phyloP scores from a whole-genome alignment of 305 asterid genomes.

The Petunia hybrid region DNA sequence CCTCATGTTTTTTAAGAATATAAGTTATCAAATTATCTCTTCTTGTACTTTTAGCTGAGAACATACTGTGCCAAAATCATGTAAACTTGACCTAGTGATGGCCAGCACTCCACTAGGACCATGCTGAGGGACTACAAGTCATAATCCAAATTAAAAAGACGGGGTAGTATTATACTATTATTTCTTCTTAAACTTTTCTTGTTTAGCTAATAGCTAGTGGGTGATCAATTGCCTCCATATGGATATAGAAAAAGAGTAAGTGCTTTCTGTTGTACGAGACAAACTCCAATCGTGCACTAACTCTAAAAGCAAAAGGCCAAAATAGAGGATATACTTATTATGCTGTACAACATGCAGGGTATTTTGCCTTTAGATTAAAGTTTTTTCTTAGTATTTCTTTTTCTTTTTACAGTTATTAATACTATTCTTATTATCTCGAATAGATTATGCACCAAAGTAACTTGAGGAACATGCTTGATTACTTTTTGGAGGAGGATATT shows the following conservation, averaged over 20 bases:
- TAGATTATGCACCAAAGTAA: too few species aligned
- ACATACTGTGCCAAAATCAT: background rate
- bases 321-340: background rate
- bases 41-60: background rate
- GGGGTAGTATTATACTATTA: background rate
- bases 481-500: too few species aligned
- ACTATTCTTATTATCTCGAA: too few species aligned
- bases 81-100: background rate
- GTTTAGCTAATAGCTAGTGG: background rate
- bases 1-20: too few species aligned
- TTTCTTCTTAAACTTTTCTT: background rate
- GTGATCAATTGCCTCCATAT: background rate
- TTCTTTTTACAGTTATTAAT: too few species aligned
- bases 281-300: background rate
- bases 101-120: background rate
- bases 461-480: too few species aligned
- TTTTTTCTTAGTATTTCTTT: too few species aligned
- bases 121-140: background rate
- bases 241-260: too few species aligned
- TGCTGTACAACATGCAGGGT: background rate
- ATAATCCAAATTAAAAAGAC: background rate
- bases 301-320: background rate
- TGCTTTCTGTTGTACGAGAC: background rate
- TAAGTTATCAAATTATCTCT: too few species aligned
- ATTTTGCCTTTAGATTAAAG: background rate